Base-by-base conservation (phyloP, 2,329 filamentous ascomycete species). In the Diaporthe ilicicola region DNA sequence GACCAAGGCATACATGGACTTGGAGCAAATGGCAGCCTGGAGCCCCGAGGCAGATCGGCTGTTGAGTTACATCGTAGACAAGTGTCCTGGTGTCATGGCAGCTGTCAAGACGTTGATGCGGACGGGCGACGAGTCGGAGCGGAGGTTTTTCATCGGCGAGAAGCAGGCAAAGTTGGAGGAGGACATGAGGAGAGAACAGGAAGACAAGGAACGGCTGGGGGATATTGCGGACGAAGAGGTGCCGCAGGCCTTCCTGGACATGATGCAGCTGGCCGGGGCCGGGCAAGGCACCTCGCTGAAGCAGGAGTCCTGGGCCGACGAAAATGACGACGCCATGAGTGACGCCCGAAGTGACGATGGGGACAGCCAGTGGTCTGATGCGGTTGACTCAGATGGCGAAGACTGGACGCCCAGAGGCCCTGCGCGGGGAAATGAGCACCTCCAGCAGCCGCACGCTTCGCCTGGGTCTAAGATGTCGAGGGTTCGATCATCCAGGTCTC, bases 11-110 rank as follows among this genome's bases (percentile, higher is more conserved):
- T 89, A 87, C 79, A 79, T 86, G 51, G 82, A 87, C 66, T 79
- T 88, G 50, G 83, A 86, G 69, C 81, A 82, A 74, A 78, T 84
- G 76, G 81, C 82, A 22, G 81, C 83, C 0, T 89, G 86, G 86
- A 88, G 86, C 2, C 75, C 74, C 3, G 81, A 83, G 3, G 81
- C 85, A 9, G 82, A 83, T n/a, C 78, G 76, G 17, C 78, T 82
- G 73, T 76, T 85, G 19, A 73, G 74, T 3, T 76, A 79, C 44
- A 80, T 88, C 39, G 78, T 83, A 48, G 75, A 75, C 12, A 77
- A 78, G 6, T 86, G 82, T 66, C 82, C 84, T 12, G 79, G 76
- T 64, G 76, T 85, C 0, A 77, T 84, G 71, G 74, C 79, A n/a
- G 84, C 84, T 44, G 81, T 85, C 66, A 78, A 70, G 15, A 74